Evolutionary conservation across 345 rosid species (phyloP), one percentile per base, ranked within the genome.

Genomic region (Salix arbutifolia): DNA sequence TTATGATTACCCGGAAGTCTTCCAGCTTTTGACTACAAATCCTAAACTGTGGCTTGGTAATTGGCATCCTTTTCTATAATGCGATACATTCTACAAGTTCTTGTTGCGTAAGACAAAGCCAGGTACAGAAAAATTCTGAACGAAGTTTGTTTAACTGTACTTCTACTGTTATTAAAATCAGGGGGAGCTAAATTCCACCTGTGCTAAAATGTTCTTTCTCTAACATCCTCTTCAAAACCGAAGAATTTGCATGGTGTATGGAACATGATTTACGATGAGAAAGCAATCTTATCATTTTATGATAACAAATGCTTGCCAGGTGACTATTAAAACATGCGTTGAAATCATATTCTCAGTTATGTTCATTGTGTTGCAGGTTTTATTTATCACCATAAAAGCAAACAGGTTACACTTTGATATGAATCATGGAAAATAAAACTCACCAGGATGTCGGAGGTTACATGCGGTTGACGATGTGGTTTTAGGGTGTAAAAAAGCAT

Each of bases 381-480:
- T 19, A 52, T 52, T 52, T 52, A 3, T 52, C 58, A n/a, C 2
- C 23, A 52, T 19, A 6, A 6, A 52, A 52, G 60, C 25, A 52
- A 52, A 52, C 60, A 52, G 23, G 11, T 52, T 52, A 52, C 19
- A 19, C 17, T 42, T 14, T 17, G 12, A 64, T 28, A 18, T 6
- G 6, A 40, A 28, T 25, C 42, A 40, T 18, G 12, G 18, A 53
- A 35, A 12, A 26, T 7, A 37, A 38, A 21, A 80, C 88, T 85
- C 58, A 90, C 99, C 84, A 96, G 30, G 81, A 96, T 93, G 82
- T 96, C 99, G 0, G 99, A 77, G 53, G 91, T 85, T 38, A 96
- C 96, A 48, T 96, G 98, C 60, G 99, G 99, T 73, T 96, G 99
- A 71, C 93, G 93, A 70, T 92, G 81, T 6, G 99, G 99, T 74